Percentiles rank a stretch among this genome's conserved stretches.
phyloP scores from a whole-genome alignment of 2,329 filamentous ascomycete species.

The Emericellopsis atlantica region DNA sequence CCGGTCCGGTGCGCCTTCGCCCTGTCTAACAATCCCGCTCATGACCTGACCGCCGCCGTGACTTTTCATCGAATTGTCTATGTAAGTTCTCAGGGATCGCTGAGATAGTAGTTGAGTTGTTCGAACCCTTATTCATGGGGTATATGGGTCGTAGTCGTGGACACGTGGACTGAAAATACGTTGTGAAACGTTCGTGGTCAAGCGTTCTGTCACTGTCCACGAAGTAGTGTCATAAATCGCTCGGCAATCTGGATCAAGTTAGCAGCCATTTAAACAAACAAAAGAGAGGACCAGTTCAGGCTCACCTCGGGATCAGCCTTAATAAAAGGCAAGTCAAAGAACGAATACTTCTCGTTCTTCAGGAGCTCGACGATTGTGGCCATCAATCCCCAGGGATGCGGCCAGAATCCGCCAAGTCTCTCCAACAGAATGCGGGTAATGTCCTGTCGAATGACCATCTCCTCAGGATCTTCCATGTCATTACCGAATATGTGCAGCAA shows the following conservation, averaged over 20 bases:
- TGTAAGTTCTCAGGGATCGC: neutral
- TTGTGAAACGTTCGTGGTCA: neutral
- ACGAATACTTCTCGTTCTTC: slow-evolving; percentile 81
- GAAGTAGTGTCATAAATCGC: slow-evolving; percentile 14
- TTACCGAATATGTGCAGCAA: slow-evolving; percentile 75
- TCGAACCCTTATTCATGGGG: neutral
- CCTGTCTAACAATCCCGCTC: neutral
- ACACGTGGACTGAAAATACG: neutral
- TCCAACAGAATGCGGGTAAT: slow-evolving; percentile 84
- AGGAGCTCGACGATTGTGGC: slow-evolving; percentile 79
- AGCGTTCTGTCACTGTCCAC: neutral
- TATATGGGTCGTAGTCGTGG: neutral
- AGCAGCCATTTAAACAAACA: neutral
- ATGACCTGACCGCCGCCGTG: neutral
- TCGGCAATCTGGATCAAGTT: slow-evolving; percentile 13
- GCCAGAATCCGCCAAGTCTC: slow-evolving; percentile 75
- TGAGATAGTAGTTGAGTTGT: neutral
- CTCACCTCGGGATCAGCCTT: slow-evolving; percentile 78
- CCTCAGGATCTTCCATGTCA: slow-evolving; percentile 61
- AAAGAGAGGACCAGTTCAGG: neutral
- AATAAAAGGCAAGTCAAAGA: slow-evolving; percentile 89
- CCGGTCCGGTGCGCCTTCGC: neutral
- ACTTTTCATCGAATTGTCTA: neutral
- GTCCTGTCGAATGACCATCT: slow-evolving; percentile 75
- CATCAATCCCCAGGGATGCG: slow-evolving; percentile 91